Evolutionary conservation across 2,329 filamentous ascomycete genomes (phyloP).

Genomic region (Chrysoporthe puriensis): DNA sequence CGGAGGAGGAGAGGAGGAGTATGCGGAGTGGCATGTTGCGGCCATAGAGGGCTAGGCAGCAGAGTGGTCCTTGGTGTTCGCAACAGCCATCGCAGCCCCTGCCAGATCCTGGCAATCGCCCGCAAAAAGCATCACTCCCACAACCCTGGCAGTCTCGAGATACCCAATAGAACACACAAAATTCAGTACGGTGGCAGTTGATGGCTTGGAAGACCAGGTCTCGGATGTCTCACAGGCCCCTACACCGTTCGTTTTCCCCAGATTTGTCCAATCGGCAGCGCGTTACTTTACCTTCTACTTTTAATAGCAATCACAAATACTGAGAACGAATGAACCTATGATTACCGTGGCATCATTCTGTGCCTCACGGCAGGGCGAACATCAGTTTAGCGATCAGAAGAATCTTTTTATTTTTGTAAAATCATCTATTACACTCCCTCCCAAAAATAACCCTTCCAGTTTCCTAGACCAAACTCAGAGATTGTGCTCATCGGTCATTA

Average conservation of each 20-base stretch:
- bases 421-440: not conserved
- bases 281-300: not conserved
- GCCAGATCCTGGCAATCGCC: not conserved
- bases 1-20: constrained; percentile 27
- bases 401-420: not conserved
- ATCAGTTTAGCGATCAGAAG: constrained; percentile 4
- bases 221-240: too few species aligned
- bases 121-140: not conserved
- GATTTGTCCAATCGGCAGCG: too few species aligned
- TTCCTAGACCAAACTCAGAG: not conserved
- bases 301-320: not conserved
- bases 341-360: not conserved
- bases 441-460: not conserved
- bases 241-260: too few species aligned
- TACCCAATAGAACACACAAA: not conserved
- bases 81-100: not conserved
- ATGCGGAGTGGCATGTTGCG: constrained; percentile 23
- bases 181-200: not conserved
- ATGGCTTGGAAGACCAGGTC: too few species aligned
- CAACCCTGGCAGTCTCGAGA: not conserved
- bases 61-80: too few species aligned
- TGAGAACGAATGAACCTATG: not conserved
- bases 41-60: constrained; percentile 16
- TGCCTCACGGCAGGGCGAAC: not conserved
- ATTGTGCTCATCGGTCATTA: not conserved